Percentiles rank a stretch among this genome's conserved stretches.
Evolutionary conservation across 345 rosid species (phyloP).

Genomic region (Brassica juncea): DNA sequence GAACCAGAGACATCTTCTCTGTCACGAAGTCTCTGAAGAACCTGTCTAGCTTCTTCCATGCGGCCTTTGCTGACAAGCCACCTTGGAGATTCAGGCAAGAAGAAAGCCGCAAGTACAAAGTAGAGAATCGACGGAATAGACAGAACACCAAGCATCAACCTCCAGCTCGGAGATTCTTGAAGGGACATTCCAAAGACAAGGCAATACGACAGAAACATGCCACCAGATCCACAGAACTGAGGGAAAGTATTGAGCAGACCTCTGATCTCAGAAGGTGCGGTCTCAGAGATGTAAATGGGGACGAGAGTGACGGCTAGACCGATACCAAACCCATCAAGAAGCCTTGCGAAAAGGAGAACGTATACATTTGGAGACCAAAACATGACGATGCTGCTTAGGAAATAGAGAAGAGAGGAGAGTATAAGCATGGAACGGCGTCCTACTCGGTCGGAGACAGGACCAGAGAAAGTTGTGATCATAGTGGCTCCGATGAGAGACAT

Average conservation of each 20-base stretch:
- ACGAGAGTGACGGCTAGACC: conserved; percentile 80
- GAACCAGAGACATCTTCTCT: conserved; percentile 86
- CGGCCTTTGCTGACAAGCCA: conserved; percentile 93
- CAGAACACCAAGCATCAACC: conserved; percentile 81
- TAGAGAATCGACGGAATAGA: conserved; percentile 65
- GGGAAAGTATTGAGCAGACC: conserved; percentile 81
- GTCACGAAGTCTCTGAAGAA: conserved; percentile 75
- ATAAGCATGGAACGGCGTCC: conserved; percentile 89
- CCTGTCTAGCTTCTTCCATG: conserved; percentile 74
- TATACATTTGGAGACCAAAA: conserved; percentile 84
- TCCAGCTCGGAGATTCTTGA: conserved; percentile 73
- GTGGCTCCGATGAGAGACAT: conserved; percentile 89
- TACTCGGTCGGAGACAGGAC: conserved; percentile 72
- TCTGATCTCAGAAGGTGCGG: conserved; percentile 81
- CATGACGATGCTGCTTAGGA: conserved; percentile 71
- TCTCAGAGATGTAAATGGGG: conserved; percentile 82
- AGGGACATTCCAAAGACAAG: conserved; percentile 86
- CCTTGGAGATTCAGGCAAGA: conserved; percentile 91
- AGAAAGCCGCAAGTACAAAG: conserved; percentile 58
- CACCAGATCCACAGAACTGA: conserved; percentile 76
- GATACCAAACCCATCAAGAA: conserved; percentile 77
- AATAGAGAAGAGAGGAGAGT: conserved; percentile 66
- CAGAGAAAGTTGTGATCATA: conserved; percentile 73
- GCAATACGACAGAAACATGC: conserved; percentile 82
- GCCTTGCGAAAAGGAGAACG: conserved; percentile 67